phyloP scores from a whole-genome alignment of 768 basidiomycete genomes.

The Lentinula detonsa region DNA sequence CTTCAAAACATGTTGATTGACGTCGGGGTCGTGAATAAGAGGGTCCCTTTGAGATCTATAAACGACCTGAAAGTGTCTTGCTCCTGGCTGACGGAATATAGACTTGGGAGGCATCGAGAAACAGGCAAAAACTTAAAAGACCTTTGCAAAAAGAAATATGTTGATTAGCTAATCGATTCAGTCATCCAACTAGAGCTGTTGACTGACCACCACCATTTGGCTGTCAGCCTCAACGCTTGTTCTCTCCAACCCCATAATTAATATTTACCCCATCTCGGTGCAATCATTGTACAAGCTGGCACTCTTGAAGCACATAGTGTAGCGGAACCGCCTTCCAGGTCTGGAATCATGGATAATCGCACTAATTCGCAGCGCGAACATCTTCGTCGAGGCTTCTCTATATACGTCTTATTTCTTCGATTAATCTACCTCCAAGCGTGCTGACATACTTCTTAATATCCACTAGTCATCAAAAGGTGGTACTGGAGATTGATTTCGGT shows the following conservation, averaged over 20 bases:
- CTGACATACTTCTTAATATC: slow-evolving; percentile 46
- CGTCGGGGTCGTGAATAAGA: slow-evolving; percentile 88
- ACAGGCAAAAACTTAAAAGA: neutral
- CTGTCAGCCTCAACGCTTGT: slow-evolving; percentile 12
- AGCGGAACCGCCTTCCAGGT: slow-evolving; percentile 7
- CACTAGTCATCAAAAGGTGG: slow-evolving; percentile 96
- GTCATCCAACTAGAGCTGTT: slow-evolving; percentile 14
- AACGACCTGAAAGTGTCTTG: slow-evolving; percentile 94
- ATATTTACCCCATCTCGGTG: neutral
- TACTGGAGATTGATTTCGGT: slow-evolving; percentile 88
- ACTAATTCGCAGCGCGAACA: slow-evolving; percentile 71
- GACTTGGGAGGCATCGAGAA: slow-evolving; percentile 69
- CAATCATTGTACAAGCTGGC: slow-evolving; percentile 6
- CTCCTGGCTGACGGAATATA: slow-evolving; percentile 84
- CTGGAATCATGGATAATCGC: slow-evolving; percentile 39
- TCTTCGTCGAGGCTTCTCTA: slow-evolving; percentile 75
- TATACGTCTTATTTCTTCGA: slow-evolving; percentile 61
- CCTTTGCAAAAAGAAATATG: neutral
- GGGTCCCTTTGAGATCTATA: slow-evolving; percentile 96
- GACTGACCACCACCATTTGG: slow-evolving; percentile 14
- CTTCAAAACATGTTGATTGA: slow-evolving; percentile 85
- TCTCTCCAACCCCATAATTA: neutral
- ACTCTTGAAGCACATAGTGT: neutral
- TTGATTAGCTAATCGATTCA: slow-evolving; percentile 21
- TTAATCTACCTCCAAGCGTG: slow-evolving; percentile 15